Percentiles rank a stretch among this genome's conserved stretches.
These are phyloP conservation scores for Brassica balearica DNA, from an alignment of 441 rosid species.

Conservation along the genomic window DNA sequence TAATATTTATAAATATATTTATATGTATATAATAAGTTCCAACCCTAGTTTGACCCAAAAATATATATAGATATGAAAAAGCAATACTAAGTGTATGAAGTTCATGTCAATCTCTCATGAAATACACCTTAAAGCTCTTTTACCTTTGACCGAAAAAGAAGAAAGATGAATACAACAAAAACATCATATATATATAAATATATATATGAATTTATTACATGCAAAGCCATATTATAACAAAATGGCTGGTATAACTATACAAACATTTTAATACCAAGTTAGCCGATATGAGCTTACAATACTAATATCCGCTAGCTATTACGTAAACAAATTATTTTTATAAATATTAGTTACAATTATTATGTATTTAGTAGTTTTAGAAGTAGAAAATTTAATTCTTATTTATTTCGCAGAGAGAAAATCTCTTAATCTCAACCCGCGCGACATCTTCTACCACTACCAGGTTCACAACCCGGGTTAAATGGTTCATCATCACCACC, in stretches of 20 bases:
- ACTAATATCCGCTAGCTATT: not conserved
- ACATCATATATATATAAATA: not conserved
- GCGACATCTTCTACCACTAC: constrained; percentile 5
- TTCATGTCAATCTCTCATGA: not conserved
- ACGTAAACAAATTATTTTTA: not conserved
- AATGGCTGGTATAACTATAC: constrained; percentile 1
- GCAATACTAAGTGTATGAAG: not conserved
- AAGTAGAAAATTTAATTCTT: not conserved
- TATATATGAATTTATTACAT: constrained; percentile 9
- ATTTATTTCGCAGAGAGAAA: not conserved
- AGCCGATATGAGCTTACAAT: constrained; percentile 1
- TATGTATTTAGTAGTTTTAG: constrained; percentile 8
- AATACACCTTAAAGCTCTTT: not conserved
- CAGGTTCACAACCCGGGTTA: constrained; percentile 12
- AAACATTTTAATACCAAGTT: not conserved
- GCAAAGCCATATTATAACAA: not conserved
- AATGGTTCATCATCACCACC: not conserved
- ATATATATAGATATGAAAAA: no score
- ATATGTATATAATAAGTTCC: no score
- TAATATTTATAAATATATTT: no score
- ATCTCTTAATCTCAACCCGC: constrained; percentile 1
- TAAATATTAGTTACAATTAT: not conserved
- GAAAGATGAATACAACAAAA: not conserved
- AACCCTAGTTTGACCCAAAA: no score
- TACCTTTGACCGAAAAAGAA: not conserved